phyloP scores from a whole-genome alignment of 495 filamentous ascomycete genomes.

The Penicillium psychrofluorescens region DNA sequence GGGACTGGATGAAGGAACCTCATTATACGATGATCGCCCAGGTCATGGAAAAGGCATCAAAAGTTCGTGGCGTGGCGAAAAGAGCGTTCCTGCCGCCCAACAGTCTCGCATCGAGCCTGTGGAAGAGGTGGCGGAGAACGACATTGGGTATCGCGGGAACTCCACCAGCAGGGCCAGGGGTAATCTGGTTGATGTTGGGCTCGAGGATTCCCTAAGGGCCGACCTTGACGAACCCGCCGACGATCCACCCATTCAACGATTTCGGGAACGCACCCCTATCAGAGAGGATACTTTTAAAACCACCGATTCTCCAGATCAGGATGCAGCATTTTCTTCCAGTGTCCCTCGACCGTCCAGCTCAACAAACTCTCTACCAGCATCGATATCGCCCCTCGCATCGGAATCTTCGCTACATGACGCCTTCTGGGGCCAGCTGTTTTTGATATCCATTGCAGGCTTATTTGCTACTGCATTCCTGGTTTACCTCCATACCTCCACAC shows the following conservation, averaged over 20 bases:
- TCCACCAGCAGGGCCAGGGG: constrained; percentile 51
- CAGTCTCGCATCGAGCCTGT: constrained; percentile 23
- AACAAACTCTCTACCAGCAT: constrained; percentile 27
- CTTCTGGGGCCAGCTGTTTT: constrained; percentile 87
- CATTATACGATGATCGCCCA: constrained; percentile 24
- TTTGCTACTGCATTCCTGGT: constrained; percentile 83
- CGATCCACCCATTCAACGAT: constrained; percentile 81
- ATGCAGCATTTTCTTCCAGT: constrained; percentile 29
- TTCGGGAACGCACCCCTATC: constrained; percentile 47
- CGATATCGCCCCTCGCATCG: constrained; percentile 42
- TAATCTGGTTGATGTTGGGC: constrained; percentile 79
- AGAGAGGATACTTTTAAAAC: constrained; percentile 23
- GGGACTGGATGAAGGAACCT: constrained; percentile 44
- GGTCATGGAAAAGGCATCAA: constrained; percentile 40
- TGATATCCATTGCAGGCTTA: constrained; percentile 74
- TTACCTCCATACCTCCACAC: constrained; percentile 74
- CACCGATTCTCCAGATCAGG: constrained; percentile 42
- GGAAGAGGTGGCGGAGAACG: constrained; percentile 21
- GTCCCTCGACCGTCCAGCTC: constrained; percentile 37
- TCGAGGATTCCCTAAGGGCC: constrained; percentile 57
- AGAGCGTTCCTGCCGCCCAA: constrained; percentile 10
- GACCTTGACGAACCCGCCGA: constrained; percentile 43
- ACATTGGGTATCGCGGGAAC: constrained; percentile 24
- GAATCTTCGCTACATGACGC: constrained; percentile 66
- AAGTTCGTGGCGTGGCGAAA: constrained; percentile 49